These are phyloP conservation scores for Auricularia sp. DNA, from an alignment of 768 basidiomycete genomes.

Conservation along the genomic window DNA sequence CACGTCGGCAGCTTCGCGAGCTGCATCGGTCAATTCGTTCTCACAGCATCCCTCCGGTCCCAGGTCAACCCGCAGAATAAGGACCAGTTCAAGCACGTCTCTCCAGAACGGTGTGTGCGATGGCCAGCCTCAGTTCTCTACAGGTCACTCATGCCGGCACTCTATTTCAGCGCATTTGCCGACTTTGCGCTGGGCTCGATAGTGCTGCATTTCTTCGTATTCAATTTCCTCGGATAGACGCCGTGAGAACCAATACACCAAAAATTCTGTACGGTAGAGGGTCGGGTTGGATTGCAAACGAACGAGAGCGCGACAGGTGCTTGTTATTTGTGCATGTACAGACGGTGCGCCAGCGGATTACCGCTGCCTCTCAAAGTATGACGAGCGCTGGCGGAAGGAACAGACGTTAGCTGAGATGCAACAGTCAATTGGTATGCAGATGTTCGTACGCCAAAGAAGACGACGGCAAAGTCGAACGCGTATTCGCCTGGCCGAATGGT, in stretches of 20 bases:
- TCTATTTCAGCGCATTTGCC: conserved; percentile 71
- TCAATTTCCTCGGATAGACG: conserved; percentile 86
- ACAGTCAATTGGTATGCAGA: conserved; percentile 7
- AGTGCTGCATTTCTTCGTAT: conserved; percentile 95
- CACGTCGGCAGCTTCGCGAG: conserved; percentile 64
- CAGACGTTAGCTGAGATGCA: conserved; percentile 5
- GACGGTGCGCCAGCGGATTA: conserved; percentile 9
- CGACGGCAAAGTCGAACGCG: conserved; percentile 76
- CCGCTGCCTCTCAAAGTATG: conserved; percentile 57
- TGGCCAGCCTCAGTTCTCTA: too few relatives aligned
- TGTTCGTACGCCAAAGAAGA: conserved; percentile 62
- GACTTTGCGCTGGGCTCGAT: conserved; percentile 95
- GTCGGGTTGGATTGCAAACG: not conserved
- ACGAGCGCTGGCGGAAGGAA: conserved; percentile 42
- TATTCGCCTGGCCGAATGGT: conserved; percentile 57
- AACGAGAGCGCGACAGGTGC: conserved; percentile 10
- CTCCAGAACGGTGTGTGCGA: conserved; percentile 74
- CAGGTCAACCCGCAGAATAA: conserved; percentile 87
- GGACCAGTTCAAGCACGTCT: conserved; percentile 77
- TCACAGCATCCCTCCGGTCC: conserved; percentile 82
- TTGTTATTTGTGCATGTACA: conserved; percentile 1
- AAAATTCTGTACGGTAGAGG: not conserved
- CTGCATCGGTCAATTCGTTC: conserved; percentile 92
- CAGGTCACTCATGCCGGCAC: conserved; percentile 3
- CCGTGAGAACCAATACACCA: not conserved